phyloP scores from a whole-genome alignment of 352 stramenopile genomes.

The Phytophthora sp. region DNA sequence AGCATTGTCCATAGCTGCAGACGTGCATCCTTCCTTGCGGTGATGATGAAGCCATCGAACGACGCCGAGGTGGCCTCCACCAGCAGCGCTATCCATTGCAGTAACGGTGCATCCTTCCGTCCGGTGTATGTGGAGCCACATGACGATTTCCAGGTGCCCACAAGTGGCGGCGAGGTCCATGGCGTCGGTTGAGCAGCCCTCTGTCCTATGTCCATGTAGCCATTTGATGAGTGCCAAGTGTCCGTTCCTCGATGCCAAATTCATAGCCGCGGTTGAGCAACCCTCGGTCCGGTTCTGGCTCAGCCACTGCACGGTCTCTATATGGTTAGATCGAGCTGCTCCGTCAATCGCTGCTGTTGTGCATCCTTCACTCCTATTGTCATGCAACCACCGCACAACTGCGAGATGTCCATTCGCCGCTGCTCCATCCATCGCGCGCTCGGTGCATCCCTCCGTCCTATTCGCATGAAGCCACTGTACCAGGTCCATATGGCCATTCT shows the following conservation, averaged over 20 bases:
- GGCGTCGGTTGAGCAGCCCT: conserved; percentile 28
- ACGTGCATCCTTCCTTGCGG: conserved; percentile 32
- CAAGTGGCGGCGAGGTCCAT: conserved; percentile 35
- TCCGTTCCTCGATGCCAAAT: conserved; percentile 29
- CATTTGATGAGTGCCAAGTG: conserved; percentile 23
- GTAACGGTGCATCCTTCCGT: conserved; percentile 24
- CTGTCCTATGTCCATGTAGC: conserved; percentile 24
- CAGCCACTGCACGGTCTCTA: conserved; percentile 25
- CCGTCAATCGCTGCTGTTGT: conserved; percentile 31
- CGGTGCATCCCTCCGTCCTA: conserved; percentile 33
- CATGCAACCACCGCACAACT: conserved; percentile 26
- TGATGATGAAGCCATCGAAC: conserved; percentile 35
- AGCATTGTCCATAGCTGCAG: conserved; percentile 31
- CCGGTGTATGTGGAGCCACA: conserved; percentile 50
- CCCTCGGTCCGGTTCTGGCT: conserved; percentile 17
- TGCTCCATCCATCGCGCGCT: conserved; percentile 34
- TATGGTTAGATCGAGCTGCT: conserved; percentile 24
- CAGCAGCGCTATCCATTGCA: conserved; percentile 27
- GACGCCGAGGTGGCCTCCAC: conserved; percentile 25
- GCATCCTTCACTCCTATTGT: conserved; percentile 22
- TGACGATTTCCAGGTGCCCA: conserved; percentile 47
- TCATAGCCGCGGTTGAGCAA: conserved; percentile 29
- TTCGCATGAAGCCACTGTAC: conserved; percentile 30
- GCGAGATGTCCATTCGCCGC: conserved; percentile 30
- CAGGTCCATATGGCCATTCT: conserved; percentile 27